These are phyloP conservation scores for Hypericum perforatum DNA, from an alignment of 345 rosid species.

Conservation along the genomic window DNA sequence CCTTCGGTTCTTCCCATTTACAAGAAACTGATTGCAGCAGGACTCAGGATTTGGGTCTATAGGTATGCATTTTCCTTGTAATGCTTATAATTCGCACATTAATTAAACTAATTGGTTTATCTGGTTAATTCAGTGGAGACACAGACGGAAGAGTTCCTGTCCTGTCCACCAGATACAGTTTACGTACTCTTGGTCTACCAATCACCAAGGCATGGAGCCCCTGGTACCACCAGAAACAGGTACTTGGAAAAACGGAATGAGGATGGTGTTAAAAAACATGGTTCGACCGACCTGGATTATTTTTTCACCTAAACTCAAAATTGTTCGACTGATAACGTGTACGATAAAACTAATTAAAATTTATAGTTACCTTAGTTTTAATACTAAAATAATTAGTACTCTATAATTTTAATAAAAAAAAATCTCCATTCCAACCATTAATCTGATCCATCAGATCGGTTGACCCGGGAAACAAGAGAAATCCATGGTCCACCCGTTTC, in stretches of 20 bases:
- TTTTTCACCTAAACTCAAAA: not conserved
- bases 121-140: conserved; percentile 57
- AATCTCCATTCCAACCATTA: too few species aligned
- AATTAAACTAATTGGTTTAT: not conserved
- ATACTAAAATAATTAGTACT: too few species aligned
- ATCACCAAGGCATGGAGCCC: conserved; percentile 77
- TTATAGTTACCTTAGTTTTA: too few species aligned
- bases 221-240: conserved; percentile 83
- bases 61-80: conserved; percentile 35
- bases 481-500: too few species aligned
- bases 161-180: conserved; percentile 71
- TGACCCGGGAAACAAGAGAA: too few species aligned
- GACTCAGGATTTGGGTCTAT: conserved; percentile 81
- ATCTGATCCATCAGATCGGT: too few species aligned
- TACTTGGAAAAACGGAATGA: not conserved
- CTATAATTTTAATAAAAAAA: too few species aligned
- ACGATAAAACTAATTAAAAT: too few species aligned
- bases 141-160: conserved; percentile 97
- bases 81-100: not conserved
- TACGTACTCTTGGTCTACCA: conserved; percentile 41
- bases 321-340: too few species aligned
- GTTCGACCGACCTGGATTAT: too few species aligned
- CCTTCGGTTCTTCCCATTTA: conserved; percentile 75
- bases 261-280: too few species aligned
- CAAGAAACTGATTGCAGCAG: conserved; percentile 65